These are phyloP conservation scores for Linum usitatissimum DNA, from an alignment of 345 rosid species.

Conservation along the genomic window DNA sequence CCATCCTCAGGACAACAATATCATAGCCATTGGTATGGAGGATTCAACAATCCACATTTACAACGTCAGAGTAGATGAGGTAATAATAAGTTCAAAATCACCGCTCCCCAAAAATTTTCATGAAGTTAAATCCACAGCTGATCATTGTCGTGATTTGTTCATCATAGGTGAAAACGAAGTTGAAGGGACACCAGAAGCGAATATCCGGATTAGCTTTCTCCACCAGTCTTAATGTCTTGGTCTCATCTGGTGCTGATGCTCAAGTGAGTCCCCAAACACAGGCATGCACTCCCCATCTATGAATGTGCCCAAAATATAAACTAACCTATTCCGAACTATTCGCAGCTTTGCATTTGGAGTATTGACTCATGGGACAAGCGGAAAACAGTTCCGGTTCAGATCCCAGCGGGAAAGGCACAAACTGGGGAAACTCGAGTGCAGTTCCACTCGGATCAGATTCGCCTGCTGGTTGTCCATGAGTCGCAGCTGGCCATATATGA, in stretches of 20 bases:
- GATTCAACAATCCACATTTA: conserved; percentile 76
- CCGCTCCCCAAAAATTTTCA: neutral
- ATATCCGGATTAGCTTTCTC: conserved; percentile 85
- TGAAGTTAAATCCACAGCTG: neutral
- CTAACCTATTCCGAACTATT: neutral
- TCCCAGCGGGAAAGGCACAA: conserved; percentile 57
- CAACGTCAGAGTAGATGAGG: conserved; percentile 80
- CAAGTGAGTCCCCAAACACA: conserved; percentile 35
- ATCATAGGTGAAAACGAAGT: conserved; percentile 60
- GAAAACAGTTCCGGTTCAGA: conserved; percentile 46
- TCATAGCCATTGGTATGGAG: conserved; percentile 87
- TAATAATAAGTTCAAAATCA: conserved; percentile 12
- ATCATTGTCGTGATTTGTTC: conserved; percentile 1
- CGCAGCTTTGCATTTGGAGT: conserved; percentile 73
- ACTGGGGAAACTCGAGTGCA: conserved; percentile 64
- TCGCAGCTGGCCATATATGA: conserved; percentile 73
- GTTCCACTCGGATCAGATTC: conserved; percentile 68
- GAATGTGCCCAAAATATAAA: too few relatives aligned
- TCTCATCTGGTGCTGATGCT: conserved; percentile 94
- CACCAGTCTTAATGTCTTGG: conserved; percentile 54
- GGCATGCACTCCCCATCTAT: neutral
- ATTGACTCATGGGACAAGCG: conserved; percentile 87
- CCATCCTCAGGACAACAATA: conserved; percentile 78
- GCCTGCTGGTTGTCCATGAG: conserved; percentile 69
- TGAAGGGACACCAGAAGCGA: conserved; percentile 80